Evolutionary conservation across 495 filamentous ascomycete genomes (phyloP).

Genomic region (Hyaloscypha variabilis): DNA sequence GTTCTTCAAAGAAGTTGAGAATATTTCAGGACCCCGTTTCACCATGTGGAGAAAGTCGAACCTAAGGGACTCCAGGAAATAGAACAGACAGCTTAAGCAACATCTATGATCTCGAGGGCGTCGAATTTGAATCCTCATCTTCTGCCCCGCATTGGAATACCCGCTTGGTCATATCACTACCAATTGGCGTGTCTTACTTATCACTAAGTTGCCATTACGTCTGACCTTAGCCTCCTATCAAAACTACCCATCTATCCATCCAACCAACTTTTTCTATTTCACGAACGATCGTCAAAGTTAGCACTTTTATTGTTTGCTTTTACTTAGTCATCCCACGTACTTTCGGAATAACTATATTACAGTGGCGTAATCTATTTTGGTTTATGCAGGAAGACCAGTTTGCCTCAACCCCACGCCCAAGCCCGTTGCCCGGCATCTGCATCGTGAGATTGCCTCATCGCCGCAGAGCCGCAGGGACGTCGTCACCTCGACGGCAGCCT

Average conservation of each 20-base stretch:
- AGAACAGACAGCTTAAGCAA: not conserved
- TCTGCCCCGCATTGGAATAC: not conserved
- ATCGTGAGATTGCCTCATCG: not conserved
- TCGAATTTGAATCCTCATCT: not conserved
- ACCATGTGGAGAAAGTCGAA: too few relatives aligned
- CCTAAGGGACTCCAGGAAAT: not conserved
- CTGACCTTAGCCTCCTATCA: not conserved
- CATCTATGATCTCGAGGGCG: not conserved
- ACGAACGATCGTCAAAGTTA: too few relatives aligned
- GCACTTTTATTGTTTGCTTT: not conserved
- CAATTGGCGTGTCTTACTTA: not conserved
- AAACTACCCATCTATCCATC: not conserved
- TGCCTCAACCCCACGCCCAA: not conserved
- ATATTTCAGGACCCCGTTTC: too few relatives aligned
- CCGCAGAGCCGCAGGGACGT: conserved; percentile 1
- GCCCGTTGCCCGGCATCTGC: not conserved
- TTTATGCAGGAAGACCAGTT: not conserved
- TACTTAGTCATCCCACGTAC: not conserved
- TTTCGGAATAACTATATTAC: not conserved
- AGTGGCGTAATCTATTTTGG: not conserved
- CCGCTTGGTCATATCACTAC: not conserved
- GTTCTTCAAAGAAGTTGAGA: too few relatives aligned
- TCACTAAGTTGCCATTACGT: not conserved
- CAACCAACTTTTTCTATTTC: not conserved
- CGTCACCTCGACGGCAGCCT: not conserved